Evolutionary conservation across 148 eudicot genomes (phyloP), one percentile per base, ranked within the genome.

Genomic region (Linanthus parryae): DNA sequence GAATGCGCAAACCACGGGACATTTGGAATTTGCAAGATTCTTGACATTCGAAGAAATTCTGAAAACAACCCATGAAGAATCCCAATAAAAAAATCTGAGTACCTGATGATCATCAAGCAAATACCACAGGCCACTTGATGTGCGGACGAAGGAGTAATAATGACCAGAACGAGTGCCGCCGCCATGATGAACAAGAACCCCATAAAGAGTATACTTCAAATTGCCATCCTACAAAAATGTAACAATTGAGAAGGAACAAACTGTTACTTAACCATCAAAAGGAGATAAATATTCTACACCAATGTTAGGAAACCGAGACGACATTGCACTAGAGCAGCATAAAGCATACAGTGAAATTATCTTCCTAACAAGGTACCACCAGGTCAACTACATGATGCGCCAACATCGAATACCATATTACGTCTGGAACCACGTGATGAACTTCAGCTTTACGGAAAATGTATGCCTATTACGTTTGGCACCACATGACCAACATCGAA

Each of bases 141-240:
- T 84, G 39, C 96, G 85, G 29, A 92, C 83, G 70, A 73, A 92
- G 74, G 88, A 84, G 71, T 82, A 84, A 49, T 88, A 87, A 51
- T 92, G 99, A 55, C 99, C 99, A 52, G 94, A 88, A 72, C 72
- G 96, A 36, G 96, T 88, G 75, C 82, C 88, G 83, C 94, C 73
- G 58, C 99, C 96, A 60, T 76, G 76, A 68, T 92, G 99, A 71
- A 92, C 99, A 67, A 88, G 71, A 40, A 92, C 99, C 41, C 99
- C 99, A 65, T 92, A 92, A 2, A 88, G 91, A 16, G 81, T 92
- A 72, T 92, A 92, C 28, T 63, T 88, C 67, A 92, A 62, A 57
- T 84, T 91, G 37, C 95, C 94, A 61, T 82, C 91, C 94, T 82
- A 76, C 54, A 71, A 59, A 23, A 38, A 22, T 18, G 17, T 47